These are phyloP conservation scores for Skeletonema potamos DNA, from an alignment of 108 stramenopile genomes.

Conservation along the genomic window DNA sequence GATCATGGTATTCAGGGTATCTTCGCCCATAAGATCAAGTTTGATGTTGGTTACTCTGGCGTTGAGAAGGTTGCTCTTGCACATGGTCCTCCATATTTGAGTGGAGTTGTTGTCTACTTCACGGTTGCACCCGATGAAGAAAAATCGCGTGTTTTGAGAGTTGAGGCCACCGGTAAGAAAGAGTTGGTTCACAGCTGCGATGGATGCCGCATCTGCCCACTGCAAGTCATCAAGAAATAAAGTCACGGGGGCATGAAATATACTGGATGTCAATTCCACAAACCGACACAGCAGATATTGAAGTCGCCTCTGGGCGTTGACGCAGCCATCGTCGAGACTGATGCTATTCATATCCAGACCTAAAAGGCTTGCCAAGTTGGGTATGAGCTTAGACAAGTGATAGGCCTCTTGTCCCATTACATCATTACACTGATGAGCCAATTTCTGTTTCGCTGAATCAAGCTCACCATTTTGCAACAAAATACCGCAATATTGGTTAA, in stretches of 20 bases:
- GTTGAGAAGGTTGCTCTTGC: neutral
- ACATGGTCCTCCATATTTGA: neutral
- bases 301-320: conserved; percentile 22
- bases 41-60: neutral
- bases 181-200: conserved; percentile 9
- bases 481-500: conserved; percentile 13
- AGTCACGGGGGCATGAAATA: conserved; percentile 15
- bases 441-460: neutral
- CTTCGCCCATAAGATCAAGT: conserved; percentile 1
- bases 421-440: neutral
- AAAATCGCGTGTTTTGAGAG: neutral
- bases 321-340: neutral
- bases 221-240: conserved; percentile 48
- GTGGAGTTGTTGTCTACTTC: conserved; percentile 7
- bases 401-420: neutral
- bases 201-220: conserved; percentile 15
- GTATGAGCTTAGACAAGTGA: conserved; percentile 20
- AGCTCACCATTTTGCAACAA: conserved; percentile 1
- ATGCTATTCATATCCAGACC: neutral
- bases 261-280: conserved; percentile 22
- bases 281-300: conserved; percentile 25
- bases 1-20: conserved; percentile 3
- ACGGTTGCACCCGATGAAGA: conserved; percentile 27
- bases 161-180: neutral
- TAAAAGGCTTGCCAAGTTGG: conserved; percentile 6